Evolutionary conservation across 202 grass and related monocot genomes (phyloP).

Genomic region (Panicum hallii): DNA sequence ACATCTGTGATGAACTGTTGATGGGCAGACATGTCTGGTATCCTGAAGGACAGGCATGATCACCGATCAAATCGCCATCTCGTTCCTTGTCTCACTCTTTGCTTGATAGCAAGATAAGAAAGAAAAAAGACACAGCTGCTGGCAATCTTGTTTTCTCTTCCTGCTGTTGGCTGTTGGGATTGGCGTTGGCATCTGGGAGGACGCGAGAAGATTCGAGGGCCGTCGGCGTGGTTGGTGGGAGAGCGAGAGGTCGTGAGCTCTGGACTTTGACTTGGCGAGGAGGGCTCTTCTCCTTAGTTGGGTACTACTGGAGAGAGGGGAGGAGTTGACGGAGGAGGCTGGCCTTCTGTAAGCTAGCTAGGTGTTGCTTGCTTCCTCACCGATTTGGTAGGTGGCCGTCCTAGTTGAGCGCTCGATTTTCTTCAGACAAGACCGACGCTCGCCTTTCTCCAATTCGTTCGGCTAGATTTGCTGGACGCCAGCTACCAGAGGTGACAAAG

Average conservation of each 20-base stretch:
- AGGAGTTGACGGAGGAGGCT: no score
- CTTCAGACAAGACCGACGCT: no score
- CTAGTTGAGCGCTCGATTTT: no score
- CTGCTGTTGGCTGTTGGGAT: neutral
- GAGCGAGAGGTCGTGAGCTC: neutral
- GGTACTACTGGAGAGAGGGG: no score
- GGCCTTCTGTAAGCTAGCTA: no score
- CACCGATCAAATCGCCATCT: neutral
- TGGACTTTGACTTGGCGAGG: neutral
- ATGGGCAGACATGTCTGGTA: neutral
- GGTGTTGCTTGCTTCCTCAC: no score
- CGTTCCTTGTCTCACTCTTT: neutral
- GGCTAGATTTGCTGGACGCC: no score
- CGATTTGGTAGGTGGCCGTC: no score
- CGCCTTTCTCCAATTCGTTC: no score
- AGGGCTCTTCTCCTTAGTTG: no score
- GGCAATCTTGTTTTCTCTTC: no score
- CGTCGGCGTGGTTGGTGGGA: neutral
- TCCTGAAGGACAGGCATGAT: neutral
- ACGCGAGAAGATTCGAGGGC: neutral
- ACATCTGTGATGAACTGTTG: neutral
- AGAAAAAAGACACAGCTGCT: neutral
- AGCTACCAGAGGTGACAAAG: no score
- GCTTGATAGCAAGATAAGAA: neutral
- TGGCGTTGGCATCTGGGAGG: neutral